Evolutionary conservation across 257 asterid species (phyloP), one percentile per base, ranked within the genome.

Genomic region (Solanum pimpinellifolium): DNA sequence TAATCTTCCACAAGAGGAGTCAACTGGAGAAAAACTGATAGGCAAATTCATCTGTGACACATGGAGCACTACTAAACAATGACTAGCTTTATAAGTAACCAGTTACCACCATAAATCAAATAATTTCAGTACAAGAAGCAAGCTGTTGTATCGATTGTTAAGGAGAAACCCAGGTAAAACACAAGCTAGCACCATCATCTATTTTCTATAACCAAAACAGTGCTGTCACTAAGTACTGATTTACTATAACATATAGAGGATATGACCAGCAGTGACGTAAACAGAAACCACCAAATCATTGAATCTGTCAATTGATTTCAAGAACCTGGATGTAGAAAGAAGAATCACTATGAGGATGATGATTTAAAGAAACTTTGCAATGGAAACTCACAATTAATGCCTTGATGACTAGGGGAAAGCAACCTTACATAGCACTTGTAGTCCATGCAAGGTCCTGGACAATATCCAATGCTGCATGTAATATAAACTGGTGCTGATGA

Each of bases 231-330:
- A 29, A 27, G 18, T 47, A 80, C 16, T 49, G 29, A 47, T 4
- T 18, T 77, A 20, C 2, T 35, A 76, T 41, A 88, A 82, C 56
- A 85, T 82, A 87, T 70, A 89, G 70, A 97, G 99, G 99, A 97
- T 97, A 97, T 97, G 99, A 92, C 99, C 99, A 72, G 99, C 98
- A 88, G 98, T 96, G 80, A 97, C 98, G 82, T 96, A 94, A 11
- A 97, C 98, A 6, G 99, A 96, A n/a, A 96, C 99, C 90, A 93
- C 96, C 93, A 96, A 89, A 91, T 96, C 99, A 77, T 95, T 93
- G 91, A 97, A 97, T 89, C 98, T 90, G 89, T 97, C 99, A 9
- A 95, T 92, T 85, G 91, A 88, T 89, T 93, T 97, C 62, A 93
- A 91, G 88, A 96, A 95, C 99, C 98, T 97, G 96, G 86, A 87